Evolutionary conservation across 352 stramenopile species (phyloP).

Genomic region (Blastocystis sp.): DNA sequence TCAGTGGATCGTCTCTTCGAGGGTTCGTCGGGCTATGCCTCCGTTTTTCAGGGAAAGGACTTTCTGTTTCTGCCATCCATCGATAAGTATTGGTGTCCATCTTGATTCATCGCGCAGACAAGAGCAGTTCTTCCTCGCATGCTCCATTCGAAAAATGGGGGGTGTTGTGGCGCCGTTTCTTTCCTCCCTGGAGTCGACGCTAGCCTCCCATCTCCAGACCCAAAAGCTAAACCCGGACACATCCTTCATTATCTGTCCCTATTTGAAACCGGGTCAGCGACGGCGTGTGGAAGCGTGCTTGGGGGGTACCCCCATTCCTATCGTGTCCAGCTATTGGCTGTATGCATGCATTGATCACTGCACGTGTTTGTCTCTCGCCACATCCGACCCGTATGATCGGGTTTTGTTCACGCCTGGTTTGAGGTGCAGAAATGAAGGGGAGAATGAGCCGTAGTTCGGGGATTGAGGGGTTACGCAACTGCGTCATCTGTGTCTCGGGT

Average conservation of each 20-base stretch:
- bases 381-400: neutral
- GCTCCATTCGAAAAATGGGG: constrained; percentile 35
- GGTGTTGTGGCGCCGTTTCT: constrained; percentile 14
- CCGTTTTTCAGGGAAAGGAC: constrained; percentile 2
- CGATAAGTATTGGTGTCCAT: neutral
- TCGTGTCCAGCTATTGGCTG: constrained; percentile 54
- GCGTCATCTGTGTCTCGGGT: constrained; percentile 48
- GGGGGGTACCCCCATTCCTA: neutral
- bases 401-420: constrained; percentile 10
- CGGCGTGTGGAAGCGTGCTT: constrained; percentile 7
- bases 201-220: neutral
- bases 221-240: neutral
- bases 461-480: constrained; percentile 40
- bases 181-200: constrained; percentile 8
- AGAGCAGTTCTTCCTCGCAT: constrained; percentile 49
- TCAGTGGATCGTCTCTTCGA: constrained; percentile 50
- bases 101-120: constrained; percentile 19
- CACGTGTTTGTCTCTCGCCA: neutral
- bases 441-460: constrained; percentile 20
- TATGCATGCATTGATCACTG: constrained; percentile 65
- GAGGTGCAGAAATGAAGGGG: neutral
- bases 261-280: constrained; percentile 32
- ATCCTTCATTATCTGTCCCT: constrained; percentile 42
- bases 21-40: constrained; percentile 1
- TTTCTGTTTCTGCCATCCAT: constrained; percentile 58